phyloP scores from a whole-genome alignment of 495 filamentous ascomycete genomes.

The Podospora sp. region DNA sequence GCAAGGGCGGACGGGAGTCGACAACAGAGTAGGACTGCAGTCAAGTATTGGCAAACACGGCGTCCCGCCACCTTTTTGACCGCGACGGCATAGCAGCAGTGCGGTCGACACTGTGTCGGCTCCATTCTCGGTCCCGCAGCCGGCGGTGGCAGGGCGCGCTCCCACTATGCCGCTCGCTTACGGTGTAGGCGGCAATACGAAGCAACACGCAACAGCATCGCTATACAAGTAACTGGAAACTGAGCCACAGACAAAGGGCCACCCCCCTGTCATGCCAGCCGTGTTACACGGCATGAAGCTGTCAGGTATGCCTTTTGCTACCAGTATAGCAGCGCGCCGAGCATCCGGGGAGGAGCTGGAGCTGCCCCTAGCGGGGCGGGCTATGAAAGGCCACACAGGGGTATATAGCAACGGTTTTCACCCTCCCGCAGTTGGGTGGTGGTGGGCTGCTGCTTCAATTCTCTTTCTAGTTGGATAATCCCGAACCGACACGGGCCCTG shows the following conservation, averaged over 20 bases:
- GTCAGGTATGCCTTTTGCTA: not conserved
- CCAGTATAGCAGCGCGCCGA: not conserved
- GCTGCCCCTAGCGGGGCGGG: not conserved
- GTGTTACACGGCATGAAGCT: not conserved
- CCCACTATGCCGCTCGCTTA: not conserved
- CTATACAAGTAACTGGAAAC: not conserved
- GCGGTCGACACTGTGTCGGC: not conserved
- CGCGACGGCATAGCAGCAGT: not conserved
- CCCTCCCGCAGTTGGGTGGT: not conserved
- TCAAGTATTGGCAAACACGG: not conserved
- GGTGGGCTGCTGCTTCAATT: not conserved
- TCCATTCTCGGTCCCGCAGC: conserved; percentile 26
- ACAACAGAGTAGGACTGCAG: not conserved
- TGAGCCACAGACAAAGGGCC: not conserved
- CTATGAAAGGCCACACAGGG: not conserved
- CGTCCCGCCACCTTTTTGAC: not conserved
- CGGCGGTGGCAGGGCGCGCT: not conserved
- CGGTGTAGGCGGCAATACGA: not conserved
- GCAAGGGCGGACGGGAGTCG: not conserved
- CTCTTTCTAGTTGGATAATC: not conserved
- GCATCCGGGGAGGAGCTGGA: not conserved
- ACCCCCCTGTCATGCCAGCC: not conserved
- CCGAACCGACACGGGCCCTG: not conserved
- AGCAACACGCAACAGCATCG: not conserved
- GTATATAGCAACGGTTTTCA: not conserved